Conservation (phyloP, 495 filamentous ascomycete genomes). For the Tuber umbilicatum region DNA sequence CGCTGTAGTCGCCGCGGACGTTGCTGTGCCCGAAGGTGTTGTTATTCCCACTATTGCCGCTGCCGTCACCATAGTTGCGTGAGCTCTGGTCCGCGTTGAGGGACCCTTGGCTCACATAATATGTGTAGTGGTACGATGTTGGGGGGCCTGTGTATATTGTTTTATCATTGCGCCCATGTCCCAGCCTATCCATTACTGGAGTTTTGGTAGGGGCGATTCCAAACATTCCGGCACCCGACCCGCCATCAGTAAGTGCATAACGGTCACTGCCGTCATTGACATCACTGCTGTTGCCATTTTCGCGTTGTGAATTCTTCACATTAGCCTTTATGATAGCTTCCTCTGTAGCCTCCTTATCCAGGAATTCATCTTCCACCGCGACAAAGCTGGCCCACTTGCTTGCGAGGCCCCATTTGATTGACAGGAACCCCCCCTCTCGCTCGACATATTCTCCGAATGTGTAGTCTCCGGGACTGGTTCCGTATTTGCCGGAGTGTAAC, state of each 20-base stretch:
- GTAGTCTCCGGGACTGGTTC: slow-evolving; percentile 40
- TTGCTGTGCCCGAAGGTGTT: too few species aligned
- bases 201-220: not conserved
- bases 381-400: slow-evolving; percentile 65
- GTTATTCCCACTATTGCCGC: too few species aligned
- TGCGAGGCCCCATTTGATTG: slow-evolving; percentile 58
- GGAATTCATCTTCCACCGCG: too few species aligned
- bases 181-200: not conserved
- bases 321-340: not conserved
- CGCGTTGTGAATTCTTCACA: not conserved
- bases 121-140: too few species aligned
- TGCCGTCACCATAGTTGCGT: too few species aligned
- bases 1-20: too few species aligned
- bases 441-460: slow-evolving; percentile 53
- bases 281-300: not conserved
- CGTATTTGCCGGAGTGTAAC: slow-evolving; percentile 44
- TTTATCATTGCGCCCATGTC: too few species aligned
- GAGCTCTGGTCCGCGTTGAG: too few species aligned
- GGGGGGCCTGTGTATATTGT: too few species aligned
- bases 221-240: not conserved
- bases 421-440: too few species aligned
- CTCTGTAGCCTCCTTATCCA: slow-evolving; percentile 34
- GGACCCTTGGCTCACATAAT: too few species aligned
- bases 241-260: not conserved
- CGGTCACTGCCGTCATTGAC: not conserved